phyloP scores from a whole-genome alignment of 495 filamentous ascomycete genomes.

The Podospora didyma region DNA sequence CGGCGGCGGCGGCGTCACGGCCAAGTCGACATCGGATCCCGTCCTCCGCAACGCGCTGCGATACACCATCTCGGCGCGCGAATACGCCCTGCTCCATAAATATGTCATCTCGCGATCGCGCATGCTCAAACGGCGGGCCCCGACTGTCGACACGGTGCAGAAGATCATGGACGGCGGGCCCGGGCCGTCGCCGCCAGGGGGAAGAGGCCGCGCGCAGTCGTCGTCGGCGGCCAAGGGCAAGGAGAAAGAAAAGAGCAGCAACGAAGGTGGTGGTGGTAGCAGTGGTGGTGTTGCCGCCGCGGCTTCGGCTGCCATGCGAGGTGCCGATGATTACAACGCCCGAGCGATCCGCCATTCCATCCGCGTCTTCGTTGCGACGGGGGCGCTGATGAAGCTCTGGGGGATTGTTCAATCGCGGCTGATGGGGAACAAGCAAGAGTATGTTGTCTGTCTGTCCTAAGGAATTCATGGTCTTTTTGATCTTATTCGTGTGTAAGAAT shows the following conservation, averaged over 20 bases:
- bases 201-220: slow-evolving; percentile 5
- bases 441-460: too few relatives aligned
- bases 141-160: slow-evolving; percentile 47
- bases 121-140: slow-evolving; percentile 57
- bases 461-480: too few relatives aligned
- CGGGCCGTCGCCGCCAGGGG: too few relatives aligned
- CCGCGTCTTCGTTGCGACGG: slow-evolving; percentile 69
- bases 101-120: slow-evolving; percentile 67
- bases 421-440: slow-evolving; percentile 42
- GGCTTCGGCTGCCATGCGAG: neutral
- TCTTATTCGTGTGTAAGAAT: too few relatives aligned
- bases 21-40: slow-evolving; percentile 49
- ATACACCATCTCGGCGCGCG: slow-evolving; percentile 77
- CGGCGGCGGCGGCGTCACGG: slow-evolving; percentile 15
- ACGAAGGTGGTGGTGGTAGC: neutral
- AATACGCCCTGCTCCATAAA: slow-evolving; percentile 78
- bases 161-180: slow-evolving; percentile 41
- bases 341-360: slow-evolving; percentile 72
- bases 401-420: slow-evolving; percentile 52
- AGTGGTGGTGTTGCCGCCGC: neutral
- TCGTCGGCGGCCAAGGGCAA: slow-evolving; percentile 8
- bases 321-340: slow-evolving; percentile 68
- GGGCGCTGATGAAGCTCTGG: slow-evolving; percentile 65
- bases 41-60: slow-evolving; percentile 74
- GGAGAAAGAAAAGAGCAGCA: neutral